phyloP scores from a whole-genome alignment of 1,284 basidiomycete genomes.

The Xerocomus amazonicus region DNA sequence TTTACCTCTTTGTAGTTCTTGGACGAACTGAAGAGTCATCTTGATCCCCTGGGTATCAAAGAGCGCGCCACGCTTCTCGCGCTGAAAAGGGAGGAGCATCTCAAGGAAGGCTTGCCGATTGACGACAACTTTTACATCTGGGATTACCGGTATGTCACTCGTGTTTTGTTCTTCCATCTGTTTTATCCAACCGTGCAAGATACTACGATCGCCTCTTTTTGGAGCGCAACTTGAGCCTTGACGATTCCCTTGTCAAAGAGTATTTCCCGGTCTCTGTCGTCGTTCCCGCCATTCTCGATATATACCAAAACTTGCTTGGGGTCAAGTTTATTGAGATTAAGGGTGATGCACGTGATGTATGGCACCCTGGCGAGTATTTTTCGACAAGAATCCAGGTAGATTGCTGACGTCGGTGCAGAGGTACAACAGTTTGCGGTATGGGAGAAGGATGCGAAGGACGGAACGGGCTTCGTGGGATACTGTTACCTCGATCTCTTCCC shows the following conservation, averaged over 20 bases:
- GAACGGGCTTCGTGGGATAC: conserved; percentile 70
- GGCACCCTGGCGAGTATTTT: conserved; percentile 64
- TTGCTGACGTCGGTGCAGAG: conserved; percentile 41
- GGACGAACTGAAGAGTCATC: conserved; percentile 65
- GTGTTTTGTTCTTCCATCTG: neutral
- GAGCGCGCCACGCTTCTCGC: conserved; percentile 64
- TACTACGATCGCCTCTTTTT: conserved; percentile 73
- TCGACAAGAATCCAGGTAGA: neutral
- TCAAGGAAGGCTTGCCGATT: conserved; percentile 52
- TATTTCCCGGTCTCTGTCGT: conserved; percentile 83
- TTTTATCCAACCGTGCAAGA: conserved; percentile 17
- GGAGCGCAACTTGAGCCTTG: conserved; percentile 62
- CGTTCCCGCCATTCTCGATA: conserved; percentile 73
- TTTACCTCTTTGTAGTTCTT: conserved; percentile 48
- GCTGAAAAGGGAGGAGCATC: conserved; percentile 71
- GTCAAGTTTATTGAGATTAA: conserved; percentile 69
- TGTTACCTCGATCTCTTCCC: conserved; percentile 88
- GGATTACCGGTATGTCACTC: conserved; percentile 46
- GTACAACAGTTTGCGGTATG: conserved; percentile 79
- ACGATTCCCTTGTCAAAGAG: conserved; percentile 76
- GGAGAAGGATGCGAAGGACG: conserved; percentile 70
- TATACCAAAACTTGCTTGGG: conserved; percentile 76
- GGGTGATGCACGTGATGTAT: conserved; percentile 46
- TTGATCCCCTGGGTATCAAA: conserved; percentile 67
- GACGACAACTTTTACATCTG: conserved; percentile 70